Conservation (phyloP, 129 eudicot genomes). For the Smallanthus sonchifolius region DNA sequence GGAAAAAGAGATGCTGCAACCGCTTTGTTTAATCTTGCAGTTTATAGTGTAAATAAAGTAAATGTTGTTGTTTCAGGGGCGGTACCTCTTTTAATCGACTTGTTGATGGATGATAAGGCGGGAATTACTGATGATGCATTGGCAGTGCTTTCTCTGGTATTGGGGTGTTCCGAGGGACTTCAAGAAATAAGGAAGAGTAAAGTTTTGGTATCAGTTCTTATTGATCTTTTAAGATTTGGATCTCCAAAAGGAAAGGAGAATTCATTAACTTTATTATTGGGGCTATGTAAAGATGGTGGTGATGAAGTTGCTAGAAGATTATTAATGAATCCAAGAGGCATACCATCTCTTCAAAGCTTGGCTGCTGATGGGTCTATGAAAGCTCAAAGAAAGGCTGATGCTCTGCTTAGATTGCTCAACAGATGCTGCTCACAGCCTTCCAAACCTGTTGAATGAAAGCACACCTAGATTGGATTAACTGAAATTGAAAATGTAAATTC, state of each 20-base stretch:
- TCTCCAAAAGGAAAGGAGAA: conserved; percentile 75
- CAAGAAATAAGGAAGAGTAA: conserved; percentile 52
- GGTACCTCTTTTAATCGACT: conserved; percentile 57
- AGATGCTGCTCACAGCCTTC: conserved; percentile 66
- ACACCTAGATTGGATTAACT: background rate
- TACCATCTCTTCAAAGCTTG: conserved; percentile 71
- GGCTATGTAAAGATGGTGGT: conserved; percentile 71
- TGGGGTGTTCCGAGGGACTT: conserved; percentile 58
- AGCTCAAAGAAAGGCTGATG: conserved; percentile 80
- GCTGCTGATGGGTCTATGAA: conserved; percentile 70
- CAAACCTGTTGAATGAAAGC: conserved; percentile 45
- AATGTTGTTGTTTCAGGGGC: conserved; percentile 58
- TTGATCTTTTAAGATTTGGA: conserved; percentile 70
- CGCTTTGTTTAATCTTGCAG: conserved; percentile 71
- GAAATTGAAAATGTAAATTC: conserved; percentile 31
- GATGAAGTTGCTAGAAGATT: conserved; percentile 61
- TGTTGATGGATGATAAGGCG: conserved; percentile 68
- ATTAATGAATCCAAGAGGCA: conserved; percentile 64
- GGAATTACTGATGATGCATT: conserved; percentile 77
- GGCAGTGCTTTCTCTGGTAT: conserved; percentile 53
- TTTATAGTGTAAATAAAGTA: conserved; percentile 49
- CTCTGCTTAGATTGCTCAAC: conserved; percentile 75
- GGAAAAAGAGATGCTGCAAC: conserved; percentile 89
- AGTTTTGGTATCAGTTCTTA: conserved; percentile 50
- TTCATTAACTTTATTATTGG: conserved; percentile 55